Evolutionary conservation across 768 basidiomycete genomes (phyloP).

Genomic region (Auricularia sp.): DNA sequence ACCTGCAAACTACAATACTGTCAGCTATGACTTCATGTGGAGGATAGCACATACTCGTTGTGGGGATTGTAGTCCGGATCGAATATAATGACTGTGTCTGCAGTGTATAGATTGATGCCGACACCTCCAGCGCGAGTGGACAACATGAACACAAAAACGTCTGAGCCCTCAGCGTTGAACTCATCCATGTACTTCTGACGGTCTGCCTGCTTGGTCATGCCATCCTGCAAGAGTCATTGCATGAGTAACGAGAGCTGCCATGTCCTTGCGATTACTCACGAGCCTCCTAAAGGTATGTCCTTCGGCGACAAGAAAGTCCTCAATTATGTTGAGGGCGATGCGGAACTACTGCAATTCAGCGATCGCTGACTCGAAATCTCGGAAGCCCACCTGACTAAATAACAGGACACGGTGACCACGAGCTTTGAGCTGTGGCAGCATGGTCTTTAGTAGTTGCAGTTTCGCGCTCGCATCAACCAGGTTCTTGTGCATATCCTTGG

Average conservation of each 20-base stretch:
- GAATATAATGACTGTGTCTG: conserved; percentile 87
- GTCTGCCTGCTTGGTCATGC: conserved; percentile 72
- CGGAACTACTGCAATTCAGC: conserved; percentile 51
- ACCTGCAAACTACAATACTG: background rate
- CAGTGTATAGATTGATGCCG: conserved; percentile 78
- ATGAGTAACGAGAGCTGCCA: conserved; percentile 4
- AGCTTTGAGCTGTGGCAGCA: conserved; percentile 76
- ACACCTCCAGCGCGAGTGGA: conserved; percentile 91
- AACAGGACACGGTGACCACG: conserved; percentile 82
- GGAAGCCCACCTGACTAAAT: conserved; percentile 67
- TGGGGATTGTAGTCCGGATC: conserved; percentile 99
- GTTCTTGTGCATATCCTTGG: conserved; percentile 60
- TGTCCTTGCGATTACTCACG: conserved; percentile 29
- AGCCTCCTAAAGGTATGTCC: conserved; percentile 69
- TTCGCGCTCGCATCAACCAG: conserved; percentile 82
- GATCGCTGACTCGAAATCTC: no score
- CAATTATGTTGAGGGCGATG: conserved; percentile 75
- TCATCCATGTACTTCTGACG: conserved; percentile 93
- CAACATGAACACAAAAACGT: conserved; percentile 83
- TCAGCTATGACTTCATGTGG: background rate
- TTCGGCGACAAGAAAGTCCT: conserved; percentile 82
- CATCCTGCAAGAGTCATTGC: conserved; percentile 48
- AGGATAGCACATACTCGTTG: conserved; percentile 41
- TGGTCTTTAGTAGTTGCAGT: conserved; percentile 59
- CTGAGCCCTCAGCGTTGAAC: conserved; percentile 82